Evolutionary conservation across 2,329 filamentous ascomycete species (phyloP).

Genomic region (Colletotrichum spaethianum): DNA sequence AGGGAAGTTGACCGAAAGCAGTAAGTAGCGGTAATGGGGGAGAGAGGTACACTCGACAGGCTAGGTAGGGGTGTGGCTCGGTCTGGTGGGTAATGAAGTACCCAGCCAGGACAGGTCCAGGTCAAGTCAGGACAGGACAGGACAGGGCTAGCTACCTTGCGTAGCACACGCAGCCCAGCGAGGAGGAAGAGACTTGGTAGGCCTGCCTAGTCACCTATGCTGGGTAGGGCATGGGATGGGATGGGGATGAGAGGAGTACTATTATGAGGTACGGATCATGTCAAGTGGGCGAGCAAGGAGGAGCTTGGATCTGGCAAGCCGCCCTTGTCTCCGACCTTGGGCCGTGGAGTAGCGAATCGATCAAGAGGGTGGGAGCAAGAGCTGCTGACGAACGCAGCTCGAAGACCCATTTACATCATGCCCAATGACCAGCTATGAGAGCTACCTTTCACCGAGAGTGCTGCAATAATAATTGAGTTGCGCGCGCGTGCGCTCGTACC

Average conservation of each 20-base stretch:
- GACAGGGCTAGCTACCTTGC: conserved; percentile 31
- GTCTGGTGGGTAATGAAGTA: conserved; percentile 40
- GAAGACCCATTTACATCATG: neutral
- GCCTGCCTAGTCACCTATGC: conserved; percentile 2
- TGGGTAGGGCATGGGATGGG: neutral
- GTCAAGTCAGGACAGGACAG: conserved; percentile 8
- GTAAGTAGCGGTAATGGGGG: conserved; percentile 41
- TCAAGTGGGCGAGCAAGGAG: conserved; percentile 36
- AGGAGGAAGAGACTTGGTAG: conserved; percentile 18
- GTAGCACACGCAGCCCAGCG: conserved; percentile 24
- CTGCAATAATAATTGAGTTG: conserved; percentile 7
- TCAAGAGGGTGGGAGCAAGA: conserved; percentile 9
- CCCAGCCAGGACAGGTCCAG: conserved; percentile 16
- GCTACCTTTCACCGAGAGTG: neutral
- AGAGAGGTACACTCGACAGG: conserved; percentile 15
- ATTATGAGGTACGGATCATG: conserved; percentile 4
- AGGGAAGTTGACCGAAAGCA: conserved; percentile 42
- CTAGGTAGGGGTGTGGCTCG: conserved; percentile 39
- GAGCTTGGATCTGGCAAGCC: conserved; percentile 38
- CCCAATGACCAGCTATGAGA: neutral
- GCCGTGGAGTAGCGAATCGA: conserved; percentile 19
- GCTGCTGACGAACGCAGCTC: conserved; percentile 17
- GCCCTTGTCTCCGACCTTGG: conserved; percentile 30
- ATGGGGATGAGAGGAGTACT: conserved; percentile 6
- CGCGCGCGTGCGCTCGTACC: conserved; percentile 6